A percentile compares a stretch with the other conserved stretches of the same genome.
Conservation (phyloP, 1,139 yeast genomes). For the Yamadazyma friedrichii region DNA sequence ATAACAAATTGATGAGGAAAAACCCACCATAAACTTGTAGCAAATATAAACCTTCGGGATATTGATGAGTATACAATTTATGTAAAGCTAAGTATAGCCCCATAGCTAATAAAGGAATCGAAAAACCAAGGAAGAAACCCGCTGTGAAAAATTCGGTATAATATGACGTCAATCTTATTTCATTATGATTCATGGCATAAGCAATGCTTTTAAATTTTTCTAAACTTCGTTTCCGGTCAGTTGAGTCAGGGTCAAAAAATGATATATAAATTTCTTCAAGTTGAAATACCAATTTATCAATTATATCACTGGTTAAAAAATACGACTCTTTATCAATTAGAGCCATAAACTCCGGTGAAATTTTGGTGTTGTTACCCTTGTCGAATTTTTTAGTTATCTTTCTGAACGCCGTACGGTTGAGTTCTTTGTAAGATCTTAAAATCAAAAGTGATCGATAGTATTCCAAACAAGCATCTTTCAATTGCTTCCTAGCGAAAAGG, state of each 20-base stretch:
- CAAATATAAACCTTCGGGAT: constrained; percentile 56
- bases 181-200: constrained; percentile 36
- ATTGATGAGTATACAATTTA: constrained; percentile 32
- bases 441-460: constrained; percentile 78
- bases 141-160: constrained; percentile 51
- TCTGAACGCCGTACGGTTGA: constrained; percentile 85
- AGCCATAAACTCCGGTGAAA: constrained; percentile 57
- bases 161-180: constrained; percentile 26
- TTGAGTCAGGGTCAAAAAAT: constrained; percentile 60
- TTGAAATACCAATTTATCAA: constrained; percentile 60
- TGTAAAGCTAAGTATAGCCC: constrained; percentile 51
- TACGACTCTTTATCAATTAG: constrained; percentile 52
- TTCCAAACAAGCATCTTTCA: constrained; percentile 76
- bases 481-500: constrained; percentile 67
- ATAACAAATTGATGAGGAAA: constrained; percentile 58
- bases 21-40: constrained; percentile 95
- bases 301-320: constrained; percentile 62
- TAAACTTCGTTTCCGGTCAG: constrained; percentile 71
- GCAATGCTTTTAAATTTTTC: constrained; percentile 63
- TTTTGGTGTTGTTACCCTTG: constrained; percentile 56
- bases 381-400: constrained; percentile 89
- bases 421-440: constrained; percentile 68
- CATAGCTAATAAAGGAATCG: constrained; percentile 60
- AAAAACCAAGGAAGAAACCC: constrained; percentile 70
- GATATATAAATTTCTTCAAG: constrained; percentile 69